Percentiles rank a stretch among this genome's conserved stretches.
These are phyloP conservation scores for Tetrahymena thermophila DNA, from an alignment of 73 alveolate species.

Conservation along the genomic window DNA sequence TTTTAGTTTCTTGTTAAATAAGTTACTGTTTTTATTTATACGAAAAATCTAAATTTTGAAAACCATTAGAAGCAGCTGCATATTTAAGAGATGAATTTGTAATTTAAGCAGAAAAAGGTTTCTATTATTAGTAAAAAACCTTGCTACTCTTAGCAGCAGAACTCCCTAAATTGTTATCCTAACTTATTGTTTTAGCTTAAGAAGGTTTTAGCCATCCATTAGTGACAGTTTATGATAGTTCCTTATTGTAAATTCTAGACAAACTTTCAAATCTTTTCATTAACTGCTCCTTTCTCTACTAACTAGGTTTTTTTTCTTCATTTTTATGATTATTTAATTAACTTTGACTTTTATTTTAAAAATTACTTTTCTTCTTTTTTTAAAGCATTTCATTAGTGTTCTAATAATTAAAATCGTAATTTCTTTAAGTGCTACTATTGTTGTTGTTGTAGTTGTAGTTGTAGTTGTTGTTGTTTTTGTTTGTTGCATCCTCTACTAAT, in stretches of 20 bases:
- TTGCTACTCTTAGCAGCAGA: neutral
- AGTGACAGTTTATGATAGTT: neutral
- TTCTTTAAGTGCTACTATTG: neutral
- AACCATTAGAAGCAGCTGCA: neutral
- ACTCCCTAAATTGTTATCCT: neutral
- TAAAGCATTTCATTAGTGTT: neutral
- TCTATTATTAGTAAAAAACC: neutral
- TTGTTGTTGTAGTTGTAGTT: too few relatives aligned
- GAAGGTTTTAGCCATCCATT: neutral
- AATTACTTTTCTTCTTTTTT: neutral
- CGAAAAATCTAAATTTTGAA: neutral
- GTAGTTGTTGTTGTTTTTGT: too few relatives aligned
- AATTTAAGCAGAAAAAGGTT: neutral
- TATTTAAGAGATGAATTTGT: neutral
- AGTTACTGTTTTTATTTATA: neutral
- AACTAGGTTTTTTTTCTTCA: neutral
- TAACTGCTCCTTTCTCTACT: neutral
- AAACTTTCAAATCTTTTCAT: neutral
- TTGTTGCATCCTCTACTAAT: neutral
- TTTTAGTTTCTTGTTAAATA: neutral
- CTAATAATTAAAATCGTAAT: neutral
- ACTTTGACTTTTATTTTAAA: neutral
- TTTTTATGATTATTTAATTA: neutral
- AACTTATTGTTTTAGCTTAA: neutral
- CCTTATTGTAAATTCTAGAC: neutral